A percentile compares a stretch with the other conserved stretches of the same genome.
phyloP scores from a whole-genome alignment of 75 land plant genomes.

The Azolla pinnata region DNA sequence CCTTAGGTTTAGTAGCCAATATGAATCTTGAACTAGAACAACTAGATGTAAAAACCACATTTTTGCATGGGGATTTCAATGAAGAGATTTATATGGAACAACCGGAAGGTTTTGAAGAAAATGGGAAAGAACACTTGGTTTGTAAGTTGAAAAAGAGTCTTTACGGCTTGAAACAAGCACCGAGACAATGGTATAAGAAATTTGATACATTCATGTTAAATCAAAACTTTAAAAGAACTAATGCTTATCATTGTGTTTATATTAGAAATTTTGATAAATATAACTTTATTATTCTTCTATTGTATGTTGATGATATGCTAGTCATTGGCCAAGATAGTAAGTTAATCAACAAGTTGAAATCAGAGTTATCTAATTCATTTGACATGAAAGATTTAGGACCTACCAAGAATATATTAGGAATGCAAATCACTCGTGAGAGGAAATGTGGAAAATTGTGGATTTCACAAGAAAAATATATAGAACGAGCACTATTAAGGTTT shows the following conservation, averaged over 20 bases:
- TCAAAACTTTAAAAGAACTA: not conserved
- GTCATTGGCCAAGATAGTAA: not conserved
- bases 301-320: constrained; percentile 1
- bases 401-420: constrained; percentile 22
- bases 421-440: constrained; percentile 19
- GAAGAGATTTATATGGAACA: constrained; percentile 16
- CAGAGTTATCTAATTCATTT: too few species aligned
- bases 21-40: constrained; percentile 8
- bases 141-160: not conserved
- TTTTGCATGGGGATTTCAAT: constrained; percentile 20
- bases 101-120: constrained; percentile 8
- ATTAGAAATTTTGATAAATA: not conserved
- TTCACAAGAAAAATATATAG: constrained; percentile 20
- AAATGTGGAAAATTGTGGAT: not conserved
- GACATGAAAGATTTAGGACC: constrained; percentile 19
- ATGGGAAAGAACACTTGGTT: not conserved
- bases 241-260: not conserved
- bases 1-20: constrained; percentile 14
- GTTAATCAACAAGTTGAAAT: too few species aligned
- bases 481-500: constrained; percentile 21
- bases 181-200: not conserved
- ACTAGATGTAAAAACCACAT: constrained; percentile 23
- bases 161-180: not conserved
- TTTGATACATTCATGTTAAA: not conserved
- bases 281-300: not conserved